Conservation (phyloP, 2,329 filamentous ascomycete species). For the Clonostachys chloroleuca region DNA sequence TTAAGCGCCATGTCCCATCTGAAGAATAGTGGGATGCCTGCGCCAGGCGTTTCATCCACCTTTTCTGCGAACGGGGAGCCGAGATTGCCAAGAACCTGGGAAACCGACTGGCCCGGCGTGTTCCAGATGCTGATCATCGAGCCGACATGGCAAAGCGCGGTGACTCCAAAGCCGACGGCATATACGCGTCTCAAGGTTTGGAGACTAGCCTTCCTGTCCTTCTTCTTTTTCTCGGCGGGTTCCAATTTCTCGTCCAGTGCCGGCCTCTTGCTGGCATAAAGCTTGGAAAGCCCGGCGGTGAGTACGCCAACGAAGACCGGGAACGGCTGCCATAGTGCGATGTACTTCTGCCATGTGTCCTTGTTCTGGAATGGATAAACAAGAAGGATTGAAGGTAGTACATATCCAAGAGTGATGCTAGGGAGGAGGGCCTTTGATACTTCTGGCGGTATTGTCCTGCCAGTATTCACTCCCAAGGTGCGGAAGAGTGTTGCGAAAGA, state of each 20-base stretch:
- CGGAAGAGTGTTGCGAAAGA: background rate
- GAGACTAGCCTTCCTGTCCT: background rate
- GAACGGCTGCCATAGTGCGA: background rate
- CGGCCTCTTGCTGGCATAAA: background rate
- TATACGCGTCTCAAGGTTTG: background rate
- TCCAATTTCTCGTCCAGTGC: background rate
- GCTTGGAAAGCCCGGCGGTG: background rate
- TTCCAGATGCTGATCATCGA: background rate
- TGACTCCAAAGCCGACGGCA: background rate
- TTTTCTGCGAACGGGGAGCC: background rate
- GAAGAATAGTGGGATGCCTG: background rate
- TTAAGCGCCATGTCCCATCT: background rate
- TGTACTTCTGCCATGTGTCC: background rate
- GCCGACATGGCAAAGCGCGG: background rate
- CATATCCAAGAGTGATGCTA: background rate
- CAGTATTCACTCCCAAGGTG: background rate
- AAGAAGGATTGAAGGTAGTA: background rate
- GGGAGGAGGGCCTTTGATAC: background rate
- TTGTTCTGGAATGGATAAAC: background rate
- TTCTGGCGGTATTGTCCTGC: background rate
- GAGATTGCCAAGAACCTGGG: background rate
- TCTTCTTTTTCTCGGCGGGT: background rate
- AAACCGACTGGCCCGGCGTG: background rate
- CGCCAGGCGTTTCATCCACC: background rate
- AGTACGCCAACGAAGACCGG: background rate